Percentiles rank a stretch among this genome's conserved stretches.
Evolutionary conservation across 108 stramenopile genomes (phyloP).

Genomic region (Skeletonema menzelii): DNA sequence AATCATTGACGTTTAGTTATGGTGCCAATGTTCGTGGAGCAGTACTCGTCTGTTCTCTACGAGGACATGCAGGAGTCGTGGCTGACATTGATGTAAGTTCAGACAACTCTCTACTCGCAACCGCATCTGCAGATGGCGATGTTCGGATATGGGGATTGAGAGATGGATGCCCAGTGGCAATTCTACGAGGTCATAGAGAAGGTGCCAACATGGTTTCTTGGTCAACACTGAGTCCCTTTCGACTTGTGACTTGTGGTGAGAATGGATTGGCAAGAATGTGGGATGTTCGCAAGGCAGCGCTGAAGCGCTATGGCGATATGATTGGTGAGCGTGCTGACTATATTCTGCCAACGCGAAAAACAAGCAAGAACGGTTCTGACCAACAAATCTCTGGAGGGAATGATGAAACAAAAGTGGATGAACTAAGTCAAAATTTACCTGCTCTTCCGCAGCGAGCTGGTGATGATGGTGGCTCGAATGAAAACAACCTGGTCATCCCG

Average conservation of each 20-base stretch:
- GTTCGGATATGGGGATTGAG: slow-evolving; percentile 87
- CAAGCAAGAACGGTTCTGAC: not conserved
- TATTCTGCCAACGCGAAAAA: slow-evolving; percentile 22
- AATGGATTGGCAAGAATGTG: slow-evolving; percentile 79
- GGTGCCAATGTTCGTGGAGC: slow-evolving; percentile 72
- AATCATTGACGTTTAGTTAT: slow-evolving; percentile 35
- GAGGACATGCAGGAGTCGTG: slow-evolving; percentile 93
- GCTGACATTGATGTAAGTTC: slow-evolving; percentile 88
- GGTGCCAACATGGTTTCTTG: slow-evolving; percentile 86
- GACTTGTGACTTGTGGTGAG: slow-evolving; percentile 78
- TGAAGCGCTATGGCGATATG: slow-evolving; percentile 61
- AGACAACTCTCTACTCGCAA: slow-evolving; percentile 92
- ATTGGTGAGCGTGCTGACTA: slow-evolving; percentile 64
- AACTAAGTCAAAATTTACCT: slow-evolving; percentile 6
- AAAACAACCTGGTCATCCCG: not conserved
- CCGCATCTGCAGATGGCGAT: slow-evolving; percentile 84
- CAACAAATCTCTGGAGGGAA: not conserved
- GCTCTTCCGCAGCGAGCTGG: slow-evolving; percentile 2
- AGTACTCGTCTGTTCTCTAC: slow-evolving; percentile 79
- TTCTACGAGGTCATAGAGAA: slow-evolving; percentile 77
- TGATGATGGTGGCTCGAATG: not conserved
- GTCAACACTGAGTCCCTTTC: slow-evolving; percentile 75
- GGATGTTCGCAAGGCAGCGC: slow-evolving; percentile 82
- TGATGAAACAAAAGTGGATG: slow-evolving; percentile 1
- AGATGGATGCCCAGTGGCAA: slow-evolving; percentile 86